These are phyloP conservation scores for Mortierella claussenii DNA, from an alignment of 192 early-diverging fungal genomes.

Conservation along the genomic window DNA sequence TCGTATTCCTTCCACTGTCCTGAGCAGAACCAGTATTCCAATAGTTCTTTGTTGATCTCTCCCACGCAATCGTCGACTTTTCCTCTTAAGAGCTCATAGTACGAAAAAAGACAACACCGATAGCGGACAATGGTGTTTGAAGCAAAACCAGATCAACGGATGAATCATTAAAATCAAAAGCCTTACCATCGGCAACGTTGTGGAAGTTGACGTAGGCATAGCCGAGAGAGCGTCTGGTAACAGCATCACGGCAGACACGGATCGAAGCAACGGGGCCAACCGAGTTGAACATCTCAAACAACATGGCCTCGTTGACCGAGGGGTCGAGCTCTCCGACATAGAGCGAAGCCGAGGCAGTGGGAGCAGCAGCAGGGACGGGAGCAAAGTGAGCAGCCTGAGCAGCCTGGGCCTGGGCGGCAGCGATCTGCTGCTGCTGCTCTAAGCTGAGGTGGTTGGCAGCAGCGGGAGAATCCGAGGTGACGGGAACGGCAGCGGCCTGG, in stretches of 20 bases:
- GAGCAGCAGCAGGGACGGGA: slow-evolving; percentile 53
- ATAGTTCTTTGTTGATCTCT: too few species aligned
- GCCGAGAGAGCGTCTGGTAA: slow-evolving; percentile 94
- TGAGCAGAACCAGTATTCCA: too few species aligned
- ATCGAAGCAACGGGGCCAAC: slow-evolving; percentile 95
- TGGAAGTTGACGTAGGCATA: slow-evolving; percentile 99
- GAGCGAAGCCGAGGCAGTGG: slow-evolving; percentile 77
- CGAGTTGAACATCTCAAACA: slow-evolving; percentile 98
- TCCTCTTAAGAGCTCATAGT: too few species aligned
- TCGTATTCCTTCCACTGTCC: too few species aligned
- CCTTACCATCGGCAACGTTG: slow-evolving; percentile 80
- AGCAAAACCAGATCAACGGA: too few species aligned
- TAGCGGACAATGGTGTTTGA: too few species aligned
- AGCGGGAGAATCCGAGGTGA: slow-evolving; percentile 50
- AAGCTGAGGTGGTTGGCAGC: slow-evolving; percentile 58
- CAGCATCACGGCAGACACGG: slow-evolving; percentile 97
- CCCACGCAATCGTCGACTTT: too few species aligned
- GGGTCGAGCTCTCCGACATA: slow-evolving; percentile 98
- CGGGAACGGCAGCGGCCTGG: slow-evolving; percentile 51
- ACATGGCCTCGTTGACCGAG: slow-evolving; percentile 95
- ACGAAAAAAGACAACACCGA: too few species aligned
- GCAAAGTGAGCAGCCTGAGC: slow-evolving; percentile 58
- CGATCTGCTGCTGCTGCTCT: slow-evolving; percentile 64
- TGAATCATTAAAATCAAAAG: too few species aligned
- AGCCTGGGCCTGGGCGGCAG: slow-evolving; percentile 57